phyloP scores from a whole-genome alignment of 139 green algal genomes.

The Microglena sp. region DNA sequence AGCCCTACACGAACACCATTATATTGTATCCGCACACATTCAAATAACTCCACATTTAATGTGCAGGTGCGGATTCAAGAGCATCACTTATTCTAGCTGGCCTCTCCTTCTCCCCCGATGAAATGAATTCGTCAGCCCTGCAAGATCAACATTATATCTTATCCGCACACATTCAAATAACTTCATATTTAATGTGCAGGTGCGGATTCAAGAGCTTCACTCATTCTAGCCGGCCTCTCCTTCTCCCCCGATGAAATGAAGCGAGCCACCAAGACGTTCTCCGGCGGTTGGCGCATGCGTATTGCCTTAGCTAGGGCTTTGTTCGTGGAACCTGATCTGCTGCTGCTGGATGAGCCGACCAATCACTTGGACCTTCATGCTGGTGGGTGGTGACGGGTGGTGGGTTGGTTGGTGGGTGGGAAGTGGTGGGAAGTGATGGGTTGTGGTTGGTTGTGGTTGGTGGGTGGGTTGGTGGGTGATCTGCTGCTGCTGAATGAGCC shows the following conservation, averaged over 20 bases:
- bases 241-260: conserved; percentile 65
- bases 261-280: conserved; percentile 59
- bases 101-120: conserved; percentile 57
- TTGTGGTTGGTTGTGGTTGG: no score
- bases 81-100: conserved; percentile 69
- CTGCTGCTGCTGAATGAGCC: conserved; percentile 85
- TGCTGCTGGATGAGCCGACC: conserved; percentile 96
- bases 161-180: no score
- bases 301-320: conserved; percentile 69
- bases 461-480: no score
- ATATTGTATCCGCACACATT: no score
- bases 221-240: conserved; percentile 70
- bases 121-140: no score
- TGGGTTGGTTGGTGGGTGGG: no score
- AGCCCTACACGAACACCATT: no score
- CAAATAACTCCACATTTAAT: no score
- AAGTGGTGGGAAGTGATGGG: no score
- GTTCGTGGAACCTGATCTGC: conserved; percentile 78
- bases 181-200: no score
- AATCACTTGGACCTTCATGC: conserved; percentile 98
- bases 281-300: conserved; percentile 50
- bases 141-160: no score
- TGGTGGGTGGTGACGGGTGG: no score
- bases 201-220: conserved; percentile 57
- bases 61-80: conserved; percentile 45